phyloP scores from a whole-genome alignment of 768 basidiomycete species.

The Mycena floridula region DNA sequence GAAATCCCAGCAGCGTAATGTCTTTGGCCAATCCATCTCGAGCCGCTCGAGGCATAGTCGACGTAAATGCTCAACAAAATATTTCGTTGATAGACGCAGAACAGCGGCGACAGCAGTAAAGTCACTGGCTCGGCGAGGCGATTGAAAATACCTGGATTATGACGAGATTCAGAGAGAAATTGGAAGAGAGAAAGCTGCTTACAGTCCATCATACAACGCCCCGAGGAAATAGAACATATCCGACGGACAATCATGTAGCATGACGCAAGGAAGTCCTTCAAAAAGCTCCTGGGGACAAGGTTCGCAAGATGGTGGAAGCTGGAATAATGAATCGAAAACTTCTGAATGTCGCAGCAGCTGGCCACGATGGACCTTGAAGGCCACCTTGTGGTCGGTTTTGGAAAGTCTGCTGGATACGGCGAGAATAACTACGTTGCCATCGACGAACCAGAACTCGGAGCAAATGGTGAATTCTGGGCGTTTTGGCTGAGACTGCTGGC shows the following conservation, averaged over 20 bases:
- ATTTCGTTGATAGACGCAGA: constrained; percentile 70
- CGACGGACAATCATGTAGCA: constrained; percentile 58
- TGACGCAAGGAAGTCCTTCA: constrained; percentile 55
- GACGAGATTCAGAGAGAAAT: not conserved
- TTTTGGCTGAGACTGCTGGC: no score
- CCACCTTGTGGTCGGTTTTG: no score
- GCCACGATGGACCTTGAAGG: no score
- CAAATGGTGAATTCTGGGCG: no score
- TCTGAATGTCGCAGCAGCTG: constrained; percentile 73
- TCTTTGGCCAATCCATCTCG: constrained; percentile 58
- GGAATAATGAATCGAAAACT: constrained; percentile 64
- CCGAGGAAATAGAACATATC: constrained; percentile 62
- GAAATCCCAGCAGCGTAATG: constrained; percentile 62
- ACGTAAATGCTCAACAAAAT: constrained; percentile 65
- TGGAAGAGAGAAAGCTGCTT: constrained; percentile 26
- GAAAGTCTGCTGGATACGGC: no score
- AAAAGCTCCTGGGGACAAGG: constrained; percentile 42
- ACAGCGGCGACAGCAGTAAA: constrained; percentile 59
- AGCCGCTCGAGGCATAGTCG: constrained; percentile 55
- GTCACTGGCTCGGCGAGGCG: constrained; percentile 31
- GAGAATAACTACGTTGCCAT: no score
- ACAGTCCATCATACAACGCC: constrained; percentile 77
- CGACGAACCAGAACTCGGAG: no score
- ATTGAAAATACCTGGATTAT: not conserved
- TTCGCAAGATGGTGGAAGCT: constrained; percentile 51